Conservation (phyloP, 768 basidiomycete genomes). For the Boletellus ananiceps region DNA sequence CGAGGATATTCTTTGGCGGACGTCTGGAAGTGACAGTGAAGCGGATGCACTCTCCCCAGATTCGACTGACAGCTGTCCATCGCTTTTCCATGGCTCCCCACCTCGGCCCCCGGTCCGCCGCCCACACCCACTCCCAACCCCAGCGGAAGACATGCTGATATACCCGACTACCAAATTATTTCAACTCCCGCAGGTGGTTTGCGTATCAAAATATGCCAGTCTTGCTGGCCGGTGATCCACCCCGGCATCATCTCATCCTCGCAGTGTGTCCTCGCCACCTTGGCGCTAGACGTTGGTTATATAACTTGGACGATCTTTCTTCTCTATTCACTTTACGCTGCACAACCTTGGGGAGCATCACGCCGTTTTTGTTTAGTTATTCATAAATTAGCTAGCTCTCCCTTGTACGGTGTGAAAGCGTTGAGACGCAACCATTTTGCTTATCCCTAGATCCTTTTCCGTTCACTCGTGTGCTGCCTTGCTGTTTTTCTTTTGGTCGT, state of each 20-base stretch:
- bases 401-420: constrained; percentile 16
- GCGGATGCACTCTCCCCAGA: constrained; percentile 17
- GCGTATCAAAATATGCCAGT: constrained; percentile 28
- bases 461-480: constrained; percentile 15
- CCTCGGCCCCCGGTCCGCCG: constrained; percentile 7
- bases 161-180: constrained; percentile 11
- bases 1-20: constrained; percentile 22
- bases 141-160: constrained; percentile 48
- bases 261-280: no score
- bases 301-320: constrained; percentile 1
- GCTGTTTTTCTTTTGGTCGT: constrained; percentile 11
- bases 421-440: not conserved
- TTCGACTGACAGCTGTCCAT: constrained; percentile 15
- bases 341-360: not conserved
- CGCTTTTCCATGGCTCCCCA: constrained; percentile 10
- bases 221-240: constrained; percentile 27
- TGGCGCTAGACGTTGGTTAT: not conserved
- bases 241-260: not conserved
- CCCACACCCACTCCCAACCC: constrained; percentile 53
- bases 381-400: constrained; percentile 19
- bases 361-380: constrained; percentile 20
- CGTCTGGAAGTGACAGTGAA: constrained; percentile 23
- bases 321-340: not conserved
- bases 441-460: not conserved
- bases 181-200: constrained; percentile 10